Evolutionary conservation across 257 asterid genomes (phyloP), one percentile per base, ranked within the genome.

Genomic region (Penstemon davidsonii): DNA sequence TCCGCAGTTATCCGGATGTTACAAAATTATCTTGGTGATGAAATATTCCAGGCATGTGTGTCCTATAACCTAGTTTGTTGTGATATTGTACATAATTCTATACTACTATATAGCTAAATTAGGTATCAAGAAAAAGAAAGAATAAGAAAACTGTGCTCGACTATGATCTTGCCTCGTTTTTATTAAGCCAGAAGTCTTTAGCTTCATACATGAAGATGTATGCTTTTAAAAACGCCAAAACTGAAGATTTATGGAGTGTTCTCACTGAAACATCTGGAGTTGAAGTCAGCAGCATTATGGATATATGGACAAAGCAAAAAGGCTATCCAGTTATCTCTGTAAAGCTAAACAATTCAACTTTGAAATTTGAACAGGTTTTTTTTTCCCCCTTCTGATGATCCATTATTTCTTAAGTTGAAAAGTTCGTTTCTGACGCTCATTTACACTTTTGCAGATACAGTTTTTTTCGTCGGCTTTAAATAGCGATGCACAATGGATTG

Each of bases 171-270:
- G 55, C 33, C 6, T 47, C 59, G 6, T 64, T 40, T 72, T 49
- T 69, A 19, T 63, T 58, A 41, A 43, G 44, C n/a, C 80, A 81
- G 85, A 77, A 64, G 39, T 78, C 85, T 36, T 62, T 81, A 40
- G 76, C 65, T 57, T 72, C 57, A 39, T 81, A 81, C 81, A 81
- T 78, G 73, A 75, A 75, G 60, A 72, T 62, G 66, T 77, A 78
- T 12, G 79, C 81, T 15, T 74, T 65, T 51, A 53, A 65, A 65
- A 78, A 78, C 64, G 83, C 86, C 0, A 81, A 75, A 68, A 81
- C 86, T 1, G 86, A 78, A 44, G 86, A 81, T 73, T 59, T 81
- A 41, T 81, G 83, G 86, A 65, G 49, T 37, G 86, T 78, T 75
- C 66, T 78, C 41, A 57, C 78, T 6, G 86, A 81, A 75, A 69